Evolutionary conservation across 768 basidiomycete genomes (phyloP).

Genomic region (Macrolepiota dolichaula): DNA sequence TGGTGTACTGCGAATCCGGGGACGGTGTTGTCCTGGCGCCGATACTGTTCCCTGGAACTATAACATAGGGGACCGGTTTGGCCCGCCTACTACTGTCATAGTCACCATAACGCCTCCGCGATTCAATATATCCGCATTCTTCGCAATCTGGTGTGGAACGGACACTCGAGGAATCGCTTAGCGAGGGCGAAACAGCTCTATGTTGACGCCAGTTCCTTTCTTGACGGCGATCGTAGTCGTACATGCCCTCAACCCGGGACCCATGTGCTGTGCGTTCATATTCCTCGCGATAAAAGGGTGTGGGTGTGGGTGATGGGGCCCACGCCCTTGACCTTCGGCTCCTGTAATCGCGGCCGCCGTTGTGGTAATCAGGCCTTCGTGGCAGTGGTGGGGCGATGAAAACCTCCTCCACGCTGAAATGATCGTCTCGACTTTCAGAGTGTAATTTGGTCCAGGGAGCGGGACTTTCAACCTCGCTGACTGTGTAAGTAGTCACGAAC

Average conservation of each 20-base stretch:
- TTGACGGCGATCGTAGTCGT: background rate
- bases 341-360: background rate
- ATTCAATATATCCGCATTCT: conserved; percentile 2
- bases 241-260: background rate
- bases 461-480: conserved; percentile 8
- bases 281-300: background rate
- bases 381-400: conserved; percentile 9
- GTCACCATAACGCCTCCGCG: background rate
- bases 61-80: conserved; percentile 2
- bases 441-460: background rate
- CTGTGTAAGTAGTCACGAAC: conserved; percentile 5
- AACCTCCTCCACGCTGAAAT: conserved; percentile 2
- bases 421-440: background rate
- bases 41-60: background rate
- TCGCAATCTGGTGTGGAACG: conserved; percentile 4
- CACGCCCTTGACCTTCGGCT: background rate
- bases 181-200: background rate
- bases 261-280: background rate
- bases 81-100: background rate
- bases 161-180: conserved; percentile 1
- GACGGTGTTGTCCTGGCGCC: background rate
- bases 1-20: background rate
- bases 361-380: conserved; percentile 3
- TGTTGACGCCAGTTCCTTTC: background rate
- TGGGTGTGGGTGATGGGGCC: background rate